A percentile compares a stretch with the other conserved stretches of the same genome.
Evolutionary conservation across 192 early-diverging fungal species (phyloP).

Genomic region (Pilaira anomala): DNA sequence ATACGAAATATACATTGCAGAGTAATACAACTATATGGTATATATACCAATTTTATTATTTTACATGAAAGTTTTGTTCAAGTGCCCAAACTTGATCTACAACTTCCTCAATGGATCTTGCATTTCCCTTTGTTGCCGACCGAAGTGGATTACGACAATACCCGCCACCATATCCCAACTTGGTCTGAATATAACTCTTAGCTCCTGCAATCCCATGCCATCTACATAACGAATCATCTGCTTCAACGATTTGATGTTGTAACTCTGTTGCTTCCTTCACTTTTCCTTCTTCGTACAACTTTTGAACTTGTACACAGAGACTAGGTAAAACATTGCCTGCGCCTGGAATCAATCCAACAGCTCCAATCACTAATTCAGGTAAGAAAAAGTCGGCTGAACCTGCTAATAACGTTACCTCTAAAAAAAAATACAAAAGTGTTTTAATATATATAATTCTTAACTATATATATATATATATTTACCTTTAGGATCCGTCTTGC

Average conservation of each 20-base stretch:
- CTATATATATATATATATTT: not conserved
- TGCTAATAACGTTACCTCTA: constrained; percentile 36
- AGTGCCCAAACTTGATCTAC: not conserved
- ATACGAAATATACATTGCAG: too few relatives aligned
- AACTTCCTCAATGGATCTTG: not conserved
- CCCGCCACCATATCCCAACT: constrained; percentile 30
- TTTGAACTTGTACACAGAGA: constrained; percentile 27
- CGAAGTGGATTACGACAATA: not conserved
- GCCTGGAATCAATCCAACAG: constrained; percentile 33
- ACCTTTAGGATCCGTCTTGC: constrained; percentile 24
- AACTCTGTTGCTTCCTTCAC: constrained; percentile 26
- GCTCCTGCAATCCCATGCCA: constrained; percentile 36
- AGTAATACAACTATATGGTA: not conserved
- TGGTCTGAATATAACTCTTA: constrained; percentile 29
- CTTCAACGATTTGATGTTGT: constrained; percentile 30
- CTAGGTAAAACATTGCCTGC: constrained; percentile 27
- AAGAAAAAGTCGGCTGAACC: constrained; percentile 38
- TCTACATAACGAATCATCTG: constrained; percentile 34
- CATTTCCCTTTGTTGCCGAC: not conserved
- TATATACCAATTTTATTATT: too few relatives aligned
- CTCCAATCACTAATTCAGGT: constrained; percentile 34
- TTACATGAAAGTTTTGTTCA: not conserved
- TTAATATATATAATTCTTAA: not conserved
- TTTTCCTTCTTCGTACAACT: constrained; percentile 27
- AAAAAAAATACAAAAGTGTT: too few relatives aligned